Base-by-base conservation (phyloP, 768 basidiomycete genomes). In the Coprinopsis strossmayeri region DNA sequence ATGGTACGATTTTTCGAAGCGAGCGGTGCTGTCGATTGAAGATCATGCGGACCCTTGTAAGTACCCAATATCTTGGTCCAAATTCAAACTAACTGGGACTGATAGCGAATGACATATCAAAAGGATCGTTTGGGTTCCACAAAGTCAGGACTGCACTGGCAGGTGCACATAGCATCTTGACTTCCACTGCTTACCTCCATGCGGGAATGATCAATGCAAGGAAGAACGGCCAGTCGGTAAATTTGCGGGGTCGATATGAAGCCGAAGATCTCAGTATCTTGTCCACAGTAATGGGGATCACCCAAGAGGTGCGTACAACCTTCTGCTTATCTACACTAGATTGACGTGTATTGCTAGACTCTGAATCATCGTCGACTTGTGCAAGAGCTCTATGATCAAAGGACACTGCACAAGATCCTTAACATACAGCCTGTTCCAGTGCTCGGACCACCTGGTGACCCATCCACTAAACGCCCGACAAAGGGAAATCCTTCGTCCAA, bases 61-160 rank as follows among this genome's bases (percentile, higher is more conserved):
- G 91, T 76, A 67, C 77, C 20, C n/a, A n/a, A n/a, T n/a, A n/a
- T n/a, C n/a, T n/a, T n/a, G n/a, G n/a, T n/a, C n/a, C n/a, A n/a
- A n/a, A n/a, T 34, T 46, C 41, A 49, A n/a, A 18, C 30, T 28
- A n/a, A 4, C 4, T 28, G 11, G 43, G 12, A 11, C 53, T 49
- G 35, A 1, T 59, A 97, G 93, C 82, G 18, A 97, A 98, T 61
- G 94, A 98, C 65, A 91, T 98, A 23, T 91, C 93, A 0, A 80
- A 77, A 45, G 91, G 92, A 1, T 92, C 93, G 0, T 94, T 81
- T 65, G 83, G 80, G 27, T 89, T 96, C 54, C 69, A 76, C 23
- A 84, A 83, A 59, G 92, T 98, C 32, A 82, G 83, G 20, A 78
- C 80, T 43, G 86, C 91, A 2, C 76, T 98, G 52, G 84, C 87